Base-by-base conservation (phyloP, 805 yeast genomes). In the Yarrowia keelungensis region DNA sequence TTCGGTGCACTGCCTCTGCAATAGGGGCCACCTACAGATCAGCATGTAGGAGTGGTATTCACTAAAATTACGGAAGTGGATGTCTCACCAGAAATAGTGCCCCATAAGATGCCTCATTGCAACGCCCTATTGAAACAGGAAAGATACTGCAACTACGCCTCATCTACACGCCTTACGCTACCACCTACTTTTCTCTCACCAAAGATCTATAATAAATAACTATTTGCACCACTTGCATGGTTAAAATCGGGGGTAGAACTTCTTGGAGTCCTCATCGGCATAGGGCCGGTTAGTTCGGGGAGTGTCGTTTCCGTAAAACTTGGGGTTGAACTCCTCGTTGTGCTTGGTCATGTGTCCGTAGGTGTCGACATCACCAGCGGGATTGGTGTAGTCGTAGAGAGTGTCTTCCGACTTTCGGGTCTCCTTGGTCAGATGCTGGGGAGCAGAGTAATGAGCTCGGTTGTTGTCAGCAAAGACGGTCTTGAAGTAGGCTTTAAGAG, bases 301-400 rank as follows among this genome's bases (percentile, higher is more conserved):
- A n/a, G 50, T 59, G 19, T 59, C 32, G 16, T 59, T 59, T 11
- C 65, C 65, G 8, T 56, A 56, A 9, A 43, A 59, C 50, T 43
- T 45, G 50, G 65, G 65, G 46, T 59, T 59, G 50, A 59, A 59
- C 65, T 59, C 65, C 51, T 59, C 51, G n/a, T 59, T 59, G 42
- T 59, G 16, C 14, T 15, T 5, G 12, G 19, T 58, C 50, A 43
- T 7, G 2, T n/a, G n/a, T 3, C 50, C 45, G 2, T 16, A 4
- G 7, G 8, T 9, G 15, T 41, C 38, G n/a, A 41, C 35, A 11
- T 59, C 65, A 0, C 47, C 62, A n/a, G 47, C 47, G 39, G 62
- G 62, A 11, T 41, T 41, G 5, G 62, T 56, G 47, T 41, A 41
- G 22, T 56, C 62, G 38, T 15, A 41, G 1, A 56, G 47, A 9